Evolutionary conservation across 140 eudicot species (phyloP).

Genomic region (Erigeron philadelphicus): DNA sequence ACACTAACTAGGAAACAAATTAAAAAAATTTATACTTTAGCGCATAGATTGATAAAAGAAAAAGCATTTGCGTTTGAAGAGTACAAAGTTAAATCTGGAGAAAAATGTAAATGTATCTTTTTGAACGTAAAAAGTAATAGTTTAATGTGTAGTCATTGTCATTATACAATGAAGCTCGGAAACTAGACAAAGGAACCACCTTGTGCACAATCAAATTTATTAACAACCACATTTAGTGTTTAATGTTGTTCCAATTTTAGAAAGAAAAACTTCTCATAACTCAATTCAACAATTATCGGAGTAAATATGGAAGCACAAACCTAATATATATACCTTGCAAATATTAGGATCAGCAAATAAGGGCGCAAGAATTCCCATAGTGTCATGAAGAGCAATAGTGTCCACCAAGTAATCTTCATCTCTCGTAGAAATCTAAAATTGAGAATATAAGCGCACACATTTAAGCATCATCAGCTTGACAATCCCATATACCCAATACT

Average conservation of each 20-base stretch:
- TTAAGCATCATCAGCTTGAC: background rate
- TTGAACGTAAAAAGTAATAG: background rate
- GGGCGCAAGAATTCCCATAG: constrained; percentile 61
- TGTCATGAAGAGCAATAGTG: constrained; percentile 80
- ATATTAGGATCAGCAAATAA: constrained; percentile 74
- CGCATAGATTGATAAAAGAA: background rate
- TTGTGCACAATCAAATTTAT: constrained; percentile 11
- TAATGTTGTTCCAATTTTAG: background rate
- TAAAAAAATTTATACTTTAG: constrained; percentile 3
- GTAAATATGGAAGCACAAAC: background rate
- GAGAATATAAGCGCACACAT: constrained; percentile 8
- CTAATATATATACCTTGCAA: constrained; percentile 57
- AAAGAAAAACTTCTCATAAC: background rate
- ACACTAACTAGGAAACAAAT: constrained; percentile 6
- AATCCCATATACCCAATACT: constrained; percentile 3
- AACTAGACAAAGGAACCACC: constrained; percentile 7
- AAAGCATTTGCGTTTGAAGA: constrained; percentile 5
- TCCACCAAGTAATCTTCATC: constrained; percentile 79
- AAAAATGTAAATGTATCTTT: background rate
- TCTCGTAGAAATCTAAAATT: constrained; percentile 69
- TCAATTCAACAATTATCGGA: background rate
- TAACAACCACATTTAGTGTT: constrained; percentile 7
- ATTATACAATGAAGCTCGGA: constrained; percentile 1
- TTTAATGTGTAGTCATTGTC: constrained; percentile 3
- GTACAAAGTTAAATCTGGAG: background rate